Conservation (phyloP, 176 grass and related monocot genomes). For the Calamus simplicifolius region DNA sequence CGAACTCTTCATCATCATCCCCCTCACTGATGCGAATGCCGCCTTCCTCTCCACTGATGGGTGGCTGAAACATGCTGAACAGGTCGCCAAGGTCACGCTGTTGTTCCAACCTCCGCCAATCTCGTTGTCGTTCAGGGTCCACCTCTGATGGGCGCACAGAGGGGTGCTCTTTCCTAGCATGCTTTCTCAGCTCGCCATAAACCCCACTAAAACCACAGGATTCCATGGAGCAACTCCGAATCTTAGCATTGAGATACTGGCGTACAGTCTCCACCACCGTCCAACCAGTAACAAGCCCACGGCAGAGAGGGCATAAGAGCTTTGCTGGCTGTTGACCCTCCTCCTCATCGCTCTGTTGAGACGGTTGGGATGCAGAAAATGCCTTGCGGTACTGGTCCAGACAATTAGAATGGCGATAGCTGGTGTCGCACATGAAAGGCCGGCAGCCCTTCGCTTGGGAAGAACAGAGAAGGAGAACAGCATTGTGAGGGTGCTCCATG, state of each 20-base stretch:
- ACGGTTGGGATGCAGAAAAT: constrained; percentile 31
- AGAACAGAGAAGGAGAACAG: constrained; percentile 66
- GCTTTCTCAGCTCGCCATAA: constrained; percentile 63
- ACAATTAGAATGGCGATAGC: constrained; percentile 68
- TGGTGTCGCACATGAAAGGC: constrained; percentile 78
- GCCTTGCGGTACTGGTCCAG: constrained; percentile 62
- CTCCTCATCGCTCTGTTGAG: constrained; percentile 6
- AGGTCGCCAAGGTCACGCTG: constrained; percentile 79
- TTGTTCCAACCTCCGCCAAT: constrained; percentile 82
- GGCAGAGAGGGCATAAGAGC: constrained; percentile 52
- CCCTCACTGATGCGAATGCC: constrained; percentile 10
- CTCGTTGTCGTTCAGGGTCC: constrained; percentile 61
- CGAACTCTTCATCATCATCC: constrained; percentile 33
- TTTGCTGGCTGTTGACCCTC: constrained; percentile 27
- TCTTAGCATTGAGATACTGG: constrained; percentile 54
- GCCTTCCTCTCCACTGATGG: constrained; percentile 22
- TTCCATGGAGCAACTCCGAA: constrained; percentile 58
- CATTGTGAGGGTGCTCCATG: constrained; percentile 92
- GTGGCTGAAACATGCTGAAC: constrained; percentile 70
- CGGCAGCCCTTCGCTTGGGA: constrained; percentile 69
- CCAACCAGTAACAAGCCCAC: constrained; percentile 54
- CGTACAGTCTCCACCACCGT: constrained; percentile 50
- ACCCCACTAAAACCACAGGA: constrained; percentile 53
- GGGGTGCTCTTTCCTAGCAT: constrained; percentile 70
- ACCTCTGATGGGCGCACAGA: constrained; percentile 48